Evolutionary conservation across 495 filamentous ascomycete species (phyloP).

Genomic region (Talaromyces borbonicus): DNA sequence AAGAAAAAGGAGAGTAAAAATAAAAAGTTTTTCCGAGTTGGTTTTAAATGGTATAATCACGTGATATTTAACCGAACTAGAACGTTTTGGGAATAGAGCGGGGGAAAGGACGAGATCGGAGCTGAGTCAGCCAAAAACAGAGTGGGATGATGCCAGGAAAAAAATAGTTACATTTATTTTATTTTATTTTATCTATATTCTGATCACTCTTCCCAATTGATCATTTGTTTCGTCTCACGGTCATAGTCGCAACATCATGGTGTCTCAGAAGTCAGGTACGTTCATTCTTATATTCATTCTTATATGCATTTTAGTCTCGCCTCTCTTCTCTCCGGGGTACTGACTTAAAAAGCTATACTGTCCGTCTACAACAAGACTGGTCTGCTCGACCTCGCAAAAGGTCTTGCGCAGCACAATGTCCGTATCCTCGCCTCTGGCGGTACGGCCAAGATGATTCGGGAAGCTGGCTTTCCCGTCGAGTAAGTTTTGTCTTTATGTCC

Average conservation of each 20-base stretch:
- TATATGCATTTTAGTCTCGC: background rate
- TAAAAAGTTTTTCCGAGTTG: conserved; percentile 8
- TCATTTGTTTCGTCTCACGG: too few relatives aligned
- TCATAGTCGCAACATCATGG: too few relatives aligned
- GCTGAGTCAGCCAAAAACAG: background rate
- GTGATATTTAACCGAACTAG: background rate
- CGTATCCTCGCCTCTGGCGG: conserved; percentile 89
- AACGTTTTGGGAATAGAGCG: background rate
- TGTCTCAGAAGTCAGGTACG: conserved; percentile 7
- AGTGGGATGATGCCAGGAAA: conserved; percentile 8
- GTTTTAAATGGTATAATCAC: background rate
- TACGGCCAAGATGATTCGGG: conserved; percentile 87
- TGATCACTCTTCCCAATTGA: too few relatives aligned
- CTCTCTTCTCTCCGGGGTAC: conserved; percentile 13
- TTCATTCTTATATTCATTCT: background rate
- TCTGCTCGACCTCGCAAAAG: conserved; percentile 89
- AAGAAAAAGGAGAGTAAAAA: conserved; percentile 12
- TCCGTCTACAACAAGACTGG: conserved; percentile 99
- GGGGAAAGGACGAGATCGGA: conserved; percentile 3
- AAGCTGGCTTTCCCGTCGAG: conserved; percentile 90
- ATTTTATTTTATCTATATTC: too few relatives aligned
- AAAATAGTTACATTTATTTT: background rate
- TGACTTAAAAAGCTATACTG: conserved; percentile 60
- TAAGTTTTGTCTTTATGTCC: conserved; percentile 31
- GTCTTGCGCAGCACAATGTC: conserved; percentile 81